Evolutionary conservation across 2,329 filamentous ascomycete species (phyloP), one percentile per base, ranked within the genome.

Genomic region (Ophiostoma populinum): DNA sequence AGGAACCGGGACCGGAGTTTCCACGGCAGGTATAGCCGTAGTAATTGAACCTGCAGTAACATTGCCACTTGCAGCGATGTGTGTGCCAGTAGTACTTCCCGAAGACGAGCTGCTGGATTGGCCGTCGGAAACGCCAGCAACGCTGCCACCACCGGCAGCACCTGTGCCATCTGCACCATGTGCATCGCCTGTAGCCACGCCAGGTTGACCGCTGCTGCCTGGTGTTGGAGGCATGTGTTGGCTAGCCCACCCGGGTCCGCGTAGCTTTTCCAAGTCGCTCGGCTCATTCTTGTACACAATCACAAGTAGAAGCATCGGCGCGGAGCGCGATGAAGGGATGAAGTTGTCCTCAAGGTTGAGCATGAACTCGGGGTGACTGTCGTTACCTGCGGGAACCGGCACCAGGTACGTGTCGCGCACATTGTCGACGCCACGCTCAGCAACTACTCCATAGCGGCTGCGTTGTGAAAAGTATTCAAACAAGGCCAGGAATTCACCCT

Each of bases 361-460:
- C 53, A 94, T 73, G 47, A 94, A 93, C 42, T 86, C 80, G 0
- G 90, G 87, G 28, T 87, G 69, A 33, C 68, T 70, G 22, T 62
- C 64, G 18, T 70, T 64, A 18, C 81, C 83, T 5, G 75, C 67
- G 21, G 83, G 71, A 5, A 95, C 71, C 0, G 90, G 87, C 8
- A 94, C 77, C 21, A 95, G 68, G 52, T 95, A 95, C 2, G 86
- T 81, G 50, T 95, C 87, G 40, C 85, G 77, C 32, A 94, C 79
- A 40, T 83, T 77, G 15, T 73, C 68, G 20, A 75, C 58, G 1
- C 70, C 68, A 52, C 80, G 79, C 49, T 87, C 80, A 11, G 76
- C 76, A 6, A 94, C 67, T 2, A 95, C 87, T 15, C 85, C 87
- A 52, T 92, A 98, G 22, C 85, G 70, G 43, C 80, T 70, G 49